These are phyloP conservation scores for Periglandula ipomoeae DNA, from an alignment of 2,329 filamentous ascomycete species.

Conservation along the genomic window DNA sequence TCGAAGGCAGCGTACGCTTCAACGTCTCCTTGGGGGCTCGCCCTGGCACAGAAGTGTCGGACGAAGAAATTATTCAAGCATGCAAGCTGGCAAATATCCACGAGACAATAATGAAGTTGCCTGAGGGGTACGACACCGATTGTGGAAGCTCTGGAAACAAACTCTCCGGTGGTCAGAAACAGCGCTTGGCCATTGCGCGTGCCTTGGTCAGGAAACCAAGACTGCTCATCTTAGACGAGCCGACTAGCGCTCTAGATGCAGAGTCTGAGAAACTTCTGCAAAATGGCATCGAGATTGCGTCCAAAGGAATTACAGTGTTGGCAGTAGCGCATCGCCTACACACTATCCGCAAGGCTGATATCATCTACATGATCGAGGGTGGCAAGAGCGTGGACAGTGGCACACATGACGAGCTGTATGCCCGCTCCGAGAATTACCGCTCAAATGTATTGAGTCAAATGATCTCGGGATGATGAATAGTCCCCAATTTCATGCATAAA, in stretches of 20 bases:
- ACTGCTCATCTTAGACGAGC: constrained; percentile 45
- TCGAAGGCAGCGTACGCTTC: constrained; percentile 38
- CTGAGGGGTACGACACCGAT: constrained; percentile 47
- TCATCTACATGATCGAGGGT: constrained; percentile 33
- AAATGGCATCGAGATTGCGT: constrained; percentile 42
- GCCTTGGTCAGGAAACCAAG: constrained; percentile 55
- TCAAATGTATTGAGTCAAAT: constrained; percentile 2
- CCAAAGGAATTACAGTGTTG: constrained; percentile 30
- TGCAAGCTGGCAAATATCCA: constrained; percentile 57
- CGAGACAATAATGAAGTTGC: constrained; percentile 44
- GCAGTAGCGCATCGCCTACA: constrained; percentile 35
- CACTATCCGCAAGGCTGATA: constrained; percentile 33
- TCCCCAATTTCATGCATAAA: too few species aligned
- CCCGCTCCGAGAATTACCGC: constrained; percentile 1
- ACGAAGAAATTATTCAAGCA: constrained; percentile 50
- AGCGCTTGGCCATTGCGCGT: constrained; percentile 60
- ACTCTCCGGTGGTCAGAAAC: constrained; percentile 61
- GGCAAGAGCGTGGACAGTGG: constrained; percentile 26
- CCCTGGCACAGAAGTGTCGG: constrained; percentile 39
- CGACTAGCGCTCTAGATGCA: constrained; percentile 54
- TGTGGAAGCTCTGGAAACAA: constrained; percentile 54
- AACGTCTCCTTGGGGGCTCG: constrained; percentile 39
- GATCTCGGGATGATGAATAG: too few species aligned
- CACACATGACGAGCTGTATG: constrained; percentile 1
- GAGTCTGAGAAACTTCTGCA: constrained; percentile 39